These are phyloP conservation scores for Orbilia oligospora DNA, from an alignment of 2,329 filamentous ascomycete species.

Conservation along the genomic window DNA sequence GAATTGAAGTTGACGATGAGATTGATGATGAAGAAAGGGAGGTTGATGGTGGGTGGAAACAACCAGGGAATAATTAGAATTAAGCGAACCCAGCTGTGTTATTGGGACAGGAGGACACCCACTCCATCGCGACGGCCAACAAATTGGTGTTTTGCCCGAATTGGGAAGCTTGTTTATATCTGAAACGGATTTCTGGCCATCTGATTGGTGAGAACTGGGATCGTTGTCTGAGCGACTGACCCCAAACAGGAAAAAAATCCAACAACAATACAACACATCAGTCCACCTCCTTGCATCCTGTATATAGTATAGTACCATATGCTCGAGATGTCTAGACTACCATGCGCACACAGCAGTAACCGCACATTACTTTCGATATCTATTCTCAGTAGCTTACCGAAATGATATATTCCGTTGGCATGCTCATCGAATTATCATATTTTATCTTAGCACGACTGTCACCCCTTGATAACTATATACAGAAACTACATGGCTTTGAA, in stretches of 20 bases:
- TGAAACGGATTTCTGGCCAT: conserved; percentile 1
- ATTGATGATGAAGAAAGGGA: conserved; percentile 19
- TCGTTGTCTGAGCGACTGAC: conserved; percentile 38
- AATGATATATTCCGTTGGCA: no score
- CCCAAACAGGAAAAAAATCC: conserved; percentile 25
- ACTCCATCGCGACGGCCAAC: conserved; percentile 27
- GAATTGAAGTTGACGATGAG: conserved; percentile 10
- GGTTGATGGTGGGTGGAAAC: conserved; percentile 21
- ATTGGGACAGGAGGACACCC: conserved; percentile 22
- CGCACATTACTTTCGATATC: no score
- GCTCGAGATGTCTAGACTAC: no score
- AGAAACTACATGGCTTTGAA: no score
- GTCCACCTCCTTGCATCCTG: not conserved
- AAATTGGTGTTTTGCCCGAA: conserved; percentile 31
- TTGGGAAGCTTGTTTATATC: conserved; percentile 22
- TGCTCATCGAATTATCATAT: no score
- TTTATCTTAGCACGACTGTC: no score
- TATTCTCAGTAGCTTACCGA: no score
- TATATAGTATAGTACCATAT: no score
- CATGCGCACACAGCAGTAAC: no score
- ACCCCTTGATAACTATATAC: no score
- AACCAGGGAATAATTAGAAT: conserved; percentile 36
- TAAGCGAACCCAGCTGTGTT: conserved; percentile 51
- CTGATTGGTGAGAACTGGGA: not conserved
- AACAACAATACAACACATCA: conserved; percentile 42